A percentile compares a stretch with the other conserved stretches of the same genome.
These are phyloP conservation scores for Penicillium sclerotiorum DNA, from an alignment of 2,329 filamentous ascomycete genomes.

Conservation along the genomic window DNA sequence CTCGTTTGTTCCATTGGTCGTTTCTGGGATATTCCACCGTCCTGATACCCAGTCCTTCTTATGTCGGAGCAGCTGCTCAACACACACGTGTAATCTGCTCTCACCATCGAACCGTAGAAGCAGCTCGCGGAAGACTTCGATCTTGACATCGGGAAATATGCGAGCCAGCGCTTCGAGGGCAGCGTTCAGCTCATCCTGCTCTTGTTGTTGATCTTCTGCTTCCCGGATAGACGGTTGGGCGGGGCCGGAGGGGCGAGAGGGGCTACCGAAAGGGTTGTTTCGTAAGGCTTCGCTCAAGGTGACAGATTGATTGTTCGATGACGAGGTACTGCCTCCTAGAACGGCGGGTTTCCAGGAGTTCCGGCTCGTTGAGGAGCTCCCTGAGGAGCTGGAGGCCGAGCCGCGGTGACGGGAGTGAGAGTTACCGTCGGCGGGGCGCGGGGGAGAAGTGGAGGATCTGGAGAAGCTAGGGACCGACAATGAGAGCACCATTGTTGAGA, in stretches of 20 bases:
- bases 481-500: slow-evolving; percentile 41
- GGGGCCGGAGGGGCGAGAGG: slow-evolving; percentile 31
- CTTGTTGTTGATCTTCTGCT: slow-evolving; percentile 34
- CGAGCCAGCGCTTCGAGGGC: slow-evolving; percentile 44
- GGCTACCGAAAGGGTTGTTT: slow-evolving; percentile 46
- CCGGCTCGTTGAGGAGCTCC: slow-evolving; percentile 18
- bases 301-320: slow-evolving; percentile 31
- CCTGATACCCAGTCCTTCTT: slow-evolving; percentile 52
- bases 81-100: slow-evolving; percentile 50
- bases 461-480: slow-evolving; percentile 41
- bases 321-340: slow-evolving; percentile 14
- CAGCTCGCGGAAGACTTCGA: slow-evolving; percentile 53
- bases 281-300: slow-evolving; percentile 48
- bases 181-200: slow-evolving; percentile 46
- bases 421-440: slow-evolving; percentile 30
- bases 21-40: slow-evolving; percentile 46
- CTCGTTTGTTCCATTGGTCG: slow-evolving; percentile 7
- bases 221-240: slow-evolving; percentile 19
- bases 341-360: slow-evolving; percentile 15
- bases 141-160: slow-evolving; percentile 50
- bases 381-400: slow-evolving; percentile 19
- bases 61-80: slow-evolving; percentile 50
- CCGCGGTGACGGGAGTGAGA: slow-evolving; percentile 17
- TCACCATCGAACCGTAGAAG: slow-evolving; percentile 50
- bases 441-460: slow-evolving; percentile 32